Evolutionary conservation across 306 rosid genomes (phyloP).

Genomic region (Astragalus glycyphyllos): DNA sequence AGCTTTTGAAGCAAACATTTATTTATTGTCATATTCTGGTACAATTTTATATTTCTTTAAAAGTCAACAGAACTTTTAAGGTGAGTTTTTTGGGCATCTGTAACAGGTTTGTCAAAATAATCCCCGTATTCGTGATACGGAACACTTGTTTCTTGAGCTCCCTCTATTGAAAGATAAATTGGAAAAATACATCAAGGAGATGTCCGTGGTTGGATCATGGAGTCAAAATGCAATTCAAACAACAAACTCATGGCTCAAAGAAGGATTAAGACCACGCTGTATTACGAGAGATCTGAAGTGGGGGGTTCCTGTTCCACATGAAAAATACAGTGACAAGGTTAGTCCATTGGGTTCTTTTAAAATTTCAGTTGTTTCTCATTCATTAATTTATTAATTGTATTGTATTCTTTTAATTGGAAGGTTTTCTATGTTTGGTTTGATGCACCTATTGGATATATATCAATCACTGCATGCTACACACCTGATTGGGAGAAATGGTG

Average conservation of each 20-base stretch:
- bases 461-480: conserved; percentile 91
- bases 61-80: conserved; percentile 18
- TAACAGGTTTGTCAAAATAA: conserved; percentile 74
- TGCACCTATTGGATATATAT: conserved; percentile 96
- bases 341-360: conserved; percentile 25
- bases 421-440: conserved; percentile 99
- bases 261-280: conserved; percentile 84
- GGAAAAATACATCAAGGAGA: conserved; percentile 72
- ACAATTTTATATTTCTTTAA: conserved; percentile 24
- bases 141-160: conserved; percentile 92
- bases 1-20: conserved; percentile 22
- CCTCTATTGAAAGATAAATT: conserved; percentile 76
- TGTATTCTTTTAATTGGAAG: conserved; percentile 47
- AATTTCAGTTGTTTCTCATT: conserved; percentile 13
- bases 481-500: conserved; percentile 97
- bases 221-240: conserved; percentile 95
- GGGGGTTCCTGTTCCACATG: conserved; percentile 99
- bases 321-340: conserved; percentile 86
- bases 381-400: not conserved
- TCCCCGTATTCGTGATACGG: conserved; percentile 86
- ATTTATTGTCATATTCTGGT: conserved; percentile 19
- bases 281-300: conserved; percentile 96
- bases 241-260: conserved; percentile 88
- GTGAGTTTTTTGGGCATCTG: conserved; percentile 22
- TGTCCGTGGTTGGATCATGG: conserved; percentile 86